These are phyloP conservation scores for Phlebiopsis flavidoalba DNA, from an alignment of 768 basidiomycete species.

Conservation along the genomic window DNA sequence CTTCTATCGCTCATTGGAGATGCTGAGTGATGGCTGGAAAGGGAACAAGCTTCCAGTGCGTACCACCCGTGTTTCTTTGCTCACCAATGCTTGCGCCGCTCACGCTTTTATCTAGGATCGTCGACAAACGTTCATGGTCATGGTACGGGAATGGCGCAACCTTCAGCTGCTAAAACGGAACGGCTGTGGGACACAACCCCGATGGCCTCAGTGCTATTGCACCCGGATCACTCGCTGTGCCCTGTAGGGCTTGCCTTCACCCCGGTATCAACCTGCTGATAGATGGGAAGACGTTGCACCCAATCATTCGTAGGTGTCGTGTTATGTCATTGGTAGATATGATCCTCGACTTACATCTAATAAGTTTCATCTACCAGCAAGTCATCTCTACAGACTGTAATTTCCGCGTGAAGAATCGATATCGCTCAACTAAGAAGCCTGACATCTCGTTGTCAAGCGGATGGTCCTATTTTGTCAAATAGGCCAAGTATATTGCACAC, in stretches of 20 bases:
- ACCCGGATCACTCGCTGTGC: no score
- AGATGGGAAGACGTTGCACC: constrained; percentile 10
- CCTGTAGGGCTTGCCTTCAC: constrained; percentile 22
- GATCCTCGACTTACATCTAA: no score
- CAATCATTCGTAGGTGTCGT: no score
- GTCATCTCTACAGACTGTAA: no score
- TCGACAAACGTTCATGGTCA: neutral
- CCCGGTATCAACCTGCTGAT: constrained; percentile 18
- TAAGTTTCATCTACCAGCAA: no score
- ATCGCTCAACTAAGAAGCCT: no score
- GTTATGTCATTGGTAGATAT: no score
- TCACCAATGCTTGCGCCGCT: neutral
- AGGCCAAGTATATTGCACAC: neutral
- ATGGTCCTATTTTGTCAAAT: no score
- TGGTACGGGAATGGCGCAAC: neutral
- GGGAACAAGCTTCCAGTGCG: neutral
- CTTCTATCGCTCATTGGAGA: neutral
- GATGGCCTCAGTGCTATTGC: constrained; percentile 13
- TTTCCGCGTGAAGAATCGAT: no score
- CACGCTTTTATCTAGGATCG: neutral
- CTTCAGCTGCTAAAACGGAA: constrained; percentile 17
- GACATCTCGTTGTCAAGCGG: no score
- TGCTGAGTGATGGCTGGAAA: neutral
- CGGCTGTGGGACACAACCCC: constrained; percentile 19
- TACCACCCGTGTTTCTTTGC: no score